These are phyloP conservation scores for Leishmania aethiopica DNA, from an alignment of 208 protist genomes.

Conservation along the genomic window DNA sequence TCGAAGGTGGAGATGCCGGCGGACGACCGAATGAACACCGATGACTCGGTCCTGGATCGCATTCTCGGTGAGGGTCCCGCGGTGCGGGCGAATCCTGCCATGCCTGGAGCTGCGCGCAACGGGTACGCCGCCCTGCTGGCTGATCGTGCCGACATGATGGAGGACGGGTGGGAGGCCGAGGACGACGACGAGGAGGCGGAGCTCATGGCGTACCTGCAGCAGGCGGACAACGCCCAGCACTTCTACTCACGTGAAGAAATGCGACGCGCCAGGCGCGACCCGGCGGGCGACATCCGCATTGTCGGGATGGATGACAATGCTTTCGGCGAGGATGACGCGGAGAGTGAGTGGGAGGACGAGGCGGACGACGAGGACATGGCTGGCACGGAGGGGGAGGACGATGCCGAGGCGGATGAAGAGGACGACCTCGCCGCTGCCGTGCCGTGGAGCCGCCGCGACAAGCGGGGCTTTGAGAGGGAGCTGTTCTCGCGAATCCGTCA, in stretches of 20 bases:
- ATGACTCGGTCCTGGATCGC: constrained; percentile 29
- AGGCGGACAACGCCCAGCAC: constrained; percentile 58
- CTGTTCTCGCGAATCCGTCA: constrained; percentile 38
- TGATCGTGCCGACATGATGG: constrained; percentile 39
- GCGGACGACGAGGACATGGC: constrained; percentile 33
- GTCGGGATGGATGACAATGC: constrained; percentile 26
- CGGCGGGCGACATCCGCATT: constrained; percentile 39
- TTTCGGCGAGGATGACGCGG: constrained; percentile 31
- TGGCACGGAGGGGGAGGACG: constrained; percentile 10
- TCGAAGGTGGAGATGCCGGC: constrained; percentile 19
- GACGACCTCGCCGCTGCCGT: constrained; percentile 10
- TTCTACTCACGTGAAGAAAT: constrained; percentile 56
- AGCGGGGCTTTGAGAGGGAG: constrained; percentile 52
- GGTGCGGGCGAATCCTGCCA: background rate
- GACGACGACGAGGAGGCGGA: constrained; percentile 54
- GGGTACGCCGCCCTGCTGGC: background rate
- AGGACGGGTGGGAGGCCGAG: constrained; percentile 51
- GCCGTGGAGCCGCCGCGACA: constrained; percentile 44
- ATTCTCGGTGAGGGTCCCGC: constrained; percentile 28
- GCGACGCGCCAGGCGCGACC: constrained; percentile 40
- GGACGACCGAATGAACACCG: background rate
- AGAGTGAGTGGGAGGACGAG: constrained; percentile 26
- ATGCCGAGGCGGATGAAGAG: constrained; percentile 17
- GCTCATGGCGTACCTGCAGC: constrained; percentile 84
- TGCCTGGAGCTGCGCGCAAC: background rate